These are phyloP conservation scores for Clathrospora elynae DNA, from an alignment of 2,329 filamentous ascomycete species.

Conservation along the genomic window DNA sequence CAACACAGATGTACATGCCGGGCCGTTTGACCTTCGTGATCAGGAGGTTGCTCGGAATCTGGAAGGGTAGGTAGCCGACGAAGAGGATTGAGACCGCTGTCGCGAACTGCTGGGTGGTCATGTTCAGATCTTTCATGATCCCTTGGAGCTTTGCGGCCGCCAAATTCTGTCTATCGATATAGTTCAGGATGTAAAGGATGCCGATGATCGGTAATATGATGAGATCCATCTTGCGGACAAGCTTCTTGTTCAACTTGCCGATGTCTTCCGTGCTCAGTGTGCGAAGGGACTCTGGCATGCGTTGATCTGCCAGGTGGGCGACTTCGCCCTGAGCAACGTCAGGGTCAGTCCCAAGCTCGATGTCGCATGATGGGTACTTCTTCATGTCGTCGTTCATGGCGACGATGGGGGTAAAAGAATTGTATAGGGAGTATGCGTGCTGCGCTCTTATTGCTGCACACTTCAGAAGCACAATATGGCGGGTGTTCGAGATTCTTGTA, in stretches of 20 bases:
- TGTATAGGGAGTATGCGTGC: no score
- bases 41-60: conserved; percentile 28
- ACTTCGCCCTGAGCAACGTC: conserved; percentile 7
- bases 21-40: conserved; percentile 24
- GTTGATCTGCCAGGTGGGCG: conserved; percentile 7
- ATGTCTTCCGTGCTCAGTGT: conserved; percentile 24
- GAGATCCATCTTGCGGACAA: conserved; percentile 36
- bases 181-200: conserved; percentile 28
- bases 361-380: not conserved
- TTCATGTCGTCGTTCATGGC: conserved; percentile 12
- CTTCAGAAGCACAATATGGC: no score
- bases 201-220: conserved; percentile 23
- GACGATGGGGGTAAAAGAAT: not conserved
- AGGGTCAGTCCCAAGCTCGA: conserved; percentile 7
- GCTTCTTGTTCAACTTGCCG: conserved; percentile 20
- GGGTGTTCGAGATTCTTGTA: no score
- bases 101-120: conserved; percentile 26
- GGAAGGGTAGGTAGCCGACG: conserved; percentile 45
- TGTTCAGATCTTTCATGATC: conserved; percentile 28
- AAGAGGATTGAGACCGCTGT: conserved; percentile 61
- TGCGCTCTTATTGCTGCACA: no score
- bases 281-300: conserved; percentile 23
- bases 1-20: conserved; percentile 26
- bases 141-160: conserved; percentile 27
- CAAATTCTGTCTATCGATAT: conserved; percentile 29